phyloP scores from a whole-genome alignment of 495 filamentous ascomycete species.

The Thozetella sp. region DNA sequence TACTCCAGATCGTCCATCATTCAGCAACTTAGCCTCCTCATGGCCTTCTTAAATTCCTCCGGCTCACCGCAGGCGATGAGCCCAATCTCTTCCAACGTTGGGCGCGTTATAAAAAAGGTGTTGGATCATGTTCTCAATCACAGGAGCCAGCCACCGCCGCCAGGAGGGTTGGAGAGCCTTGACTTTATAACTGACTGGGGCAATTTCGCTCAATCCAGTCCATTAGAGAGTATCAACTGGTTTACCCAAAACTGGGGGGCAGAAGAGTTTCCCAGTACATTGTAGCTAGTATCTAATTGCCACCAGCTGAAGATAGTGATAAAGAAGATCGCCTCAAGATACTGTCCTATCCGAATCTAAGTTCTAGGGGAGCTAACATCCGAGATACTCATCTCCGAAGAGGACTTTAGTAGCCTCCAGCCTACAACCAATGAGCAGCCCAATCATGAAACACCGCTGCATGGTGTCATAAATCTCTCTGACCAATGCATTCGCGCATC shows the following conservation, averaged over 20 bases:
- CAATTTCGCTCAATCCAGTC: not conserved
- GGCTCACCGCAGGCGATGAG: not conserved
- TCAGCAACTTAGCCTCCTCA: slow-evolving; percentile 11
- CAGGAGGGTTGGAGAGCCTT: not conserved
- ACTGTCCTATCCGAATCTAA: too few relatives aligned
- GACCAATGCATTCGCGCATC: too few relatives aligned
- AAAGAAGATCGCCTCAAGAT: too few relatives aligned
- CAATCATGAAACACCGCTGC: too few relatives aligned
- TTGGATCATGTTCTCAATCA: not conserved
- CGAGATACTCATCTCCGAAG: too few relatives aligned
- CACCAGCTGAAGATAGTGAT: too few relatives aligned
- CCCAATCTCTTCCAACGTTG: not conserved
- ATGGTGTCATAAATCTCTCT: too few relatives aligned
- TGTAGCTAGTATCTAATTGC: too few relatives aligned
- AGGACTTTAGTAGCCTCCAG: too few relatives aligned
- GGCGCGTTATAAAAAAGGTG: not conserved
- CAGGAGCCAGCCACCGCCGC: not conserved
- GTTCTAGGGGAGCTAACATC: too few relatives aligned
- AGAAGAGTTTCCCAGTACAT: not conserved
- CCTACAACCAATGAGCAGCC: too few relatives aligned
- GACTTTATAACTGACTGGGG: not conserved
- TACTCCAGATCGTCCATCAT: not conserved
- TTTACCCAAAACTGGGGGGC: not conserved
- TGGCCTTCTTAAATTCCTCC: not conserved
- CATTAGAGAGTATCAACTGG: not conserved